phyloP scores from a whole-genome alignment of 495 filamentous ascomycete genomes.

The Xylaria nigripes region DNA sequence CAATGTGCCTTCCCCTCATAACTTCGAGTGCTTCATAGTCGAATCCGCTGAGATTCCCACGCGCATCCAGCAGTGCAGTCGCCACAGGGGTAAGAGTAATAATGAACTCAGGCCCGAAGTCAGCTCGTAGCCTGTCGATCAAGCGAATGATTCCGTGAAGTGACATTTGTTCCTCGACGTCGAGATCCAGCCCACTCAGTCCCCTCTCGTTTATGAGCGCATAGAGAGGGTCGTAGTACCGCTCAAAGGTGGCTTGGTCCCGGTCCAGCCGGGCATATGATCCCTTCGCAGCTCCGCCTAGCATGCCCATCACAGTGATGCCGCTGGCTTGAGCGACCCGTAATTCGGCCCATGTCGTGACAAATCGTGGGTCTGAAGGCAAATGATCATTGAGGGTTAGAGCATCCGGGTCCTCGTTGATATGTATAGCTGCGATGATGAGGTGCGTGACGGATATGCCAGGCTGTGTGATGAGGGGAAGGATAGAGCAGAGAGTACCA shows the following conservation, averaged over 20 bases:
- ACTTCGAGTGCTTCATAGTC: constrained; percentile 58
- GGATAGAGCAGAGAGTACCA: constrained; percentile 56
- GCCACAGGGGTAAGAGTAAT: constrained; percentile 78
- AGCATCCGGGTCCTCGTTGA: constrained; percentile 55
- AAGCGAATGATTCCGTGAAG: constrained; percentile 59
- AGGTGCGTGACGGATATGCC: constrained; percentile 56
- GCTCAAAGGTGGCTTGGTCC: constrained; percentile 48
- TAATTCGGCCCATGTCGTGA: constrained; percentile 62
- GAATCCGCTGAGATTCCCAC: constrained; percentile 62
- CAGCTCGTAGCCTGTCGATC: constrained; percentile 60
- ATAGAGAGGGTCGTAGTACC: constrained; percentile 57
- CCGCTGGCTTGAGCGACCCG: constrained; percentile 53
- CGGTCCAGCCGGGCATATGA: constrained; percentile 57
- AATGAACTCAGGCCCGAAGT: constrained; percentile 63
- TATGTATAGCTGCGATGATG: constrained; percentile 71
- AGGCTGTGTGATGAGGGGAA: constrained; percentile 57
- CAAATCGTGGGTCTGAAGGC: constrained; percentile 47
- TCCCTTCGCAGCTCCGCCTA: constrained; percentile 70
- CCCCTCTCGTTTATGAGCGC: constrained; percentile 47
- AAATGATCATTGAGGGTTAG: constrained; percentile 72
- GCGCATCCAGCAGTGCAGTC: constrained; percentile 50
- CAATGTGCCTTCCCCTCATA: constrained; percentile 39
- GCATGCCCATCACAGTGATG: constrained; percentile 70
- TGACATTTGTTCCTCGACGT: constrained; percentile 75
- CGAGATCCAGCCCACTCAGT: constrained; percentile 70